Evolutionary conservation across 2,329 filamentous ascomycete species (phyloP), one percentile per base, ranked within the genome.

Genomic region (Penicillium rolfsii): DNA sequence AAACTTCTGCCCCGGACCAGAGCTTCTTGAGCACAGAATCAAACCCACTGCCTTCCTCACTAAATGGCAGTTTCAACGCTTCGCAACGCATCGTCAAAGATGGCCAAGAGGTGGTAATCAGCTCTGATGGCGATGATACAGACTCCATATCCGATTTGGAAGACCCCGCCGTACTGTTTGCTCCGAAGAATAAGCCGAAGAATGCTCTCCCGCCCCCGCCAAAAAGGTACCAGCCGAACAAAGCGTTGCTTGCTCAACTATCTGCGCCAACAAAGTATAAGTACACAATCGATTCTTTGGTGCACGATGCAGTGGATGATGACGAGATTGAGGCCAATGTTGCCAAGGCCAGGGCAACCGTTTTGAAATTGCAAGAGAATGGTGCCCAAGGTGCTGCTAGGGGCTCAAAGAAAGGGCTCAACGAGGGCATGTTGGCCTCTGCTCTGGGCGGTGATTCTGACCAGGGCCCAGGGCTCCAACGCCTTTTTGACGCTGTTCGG

Each of bases 71-170:
- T 55, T 69, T 71, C 41, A 66, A 59, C 43, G 70, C 68, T 52
- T 77, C 81, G 60, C 79, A 85, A 73, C 80, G 86, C 67, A 76
- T 85, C 12, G 78, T 89, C 58, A 89, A 80, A 60, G 78, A 83
- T 67, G 85, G 85, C 2, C 73, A 81, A 56, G 75, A 82, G 58
- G 73, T 82, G 3, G 80, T 93, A 43, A 83, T 82, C 49, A 88
- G 85, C 57, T 93, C 91, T 0, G 91, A 93, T 69, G 89, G 89
- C 9, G 89, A 90, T n/a, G 84, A 84, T 19, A 83, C 83, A 30
- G 82, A 85, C 52, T 89, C 88, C 0, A 79, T 84, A 60, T 80
- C 77, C 55, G 83, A 81, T 1, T 70, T 86, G 22, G 83, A 83
- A 60, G 82, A 84, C 30, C 80, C 89, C 14, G 82, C 40, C 5